Evolutionary conservation across 2,329 filamentous ascomycete species (phyloP).

Genomic region (Fusarium sp.): DNA sequence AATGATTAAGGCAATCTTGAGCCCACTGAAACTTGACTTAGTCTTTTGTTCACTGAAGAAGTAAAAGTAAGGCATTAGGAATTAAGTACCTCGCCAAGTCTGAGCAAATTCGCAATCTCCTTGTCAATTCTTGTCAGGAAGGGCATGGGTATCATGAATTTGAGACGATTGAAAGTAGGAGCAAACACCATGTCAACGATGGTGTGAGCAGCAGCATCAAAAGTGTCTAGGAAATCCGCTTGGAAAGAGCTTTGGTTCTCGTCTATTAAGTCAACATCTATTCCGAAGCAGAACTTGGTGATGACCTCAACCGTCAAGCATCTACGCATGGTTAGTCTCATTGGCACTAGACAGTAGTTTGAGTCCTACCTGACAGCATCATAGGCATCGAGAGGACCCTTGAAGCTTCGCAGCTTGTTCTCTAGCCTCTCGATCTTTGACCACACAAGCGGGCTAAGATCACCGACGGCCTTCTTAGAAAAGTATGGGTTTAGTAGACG

Average conservation of each 20-base stretch:
- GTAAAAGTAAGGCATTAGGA: background rate
- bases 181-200: background rate
- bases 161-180: background rate
- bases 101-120: background rate
- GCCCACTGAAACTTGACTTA: background rate
- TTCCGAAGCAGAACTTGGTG: background rate
- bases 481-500: background rate
- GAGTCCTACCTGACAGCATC: background rate
- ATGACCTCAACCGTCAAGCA: background rate
- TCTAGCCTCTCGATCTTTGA: background rate
- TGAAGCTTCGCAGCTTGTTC: background rate
- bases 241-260: background rate
- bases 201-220: background rate
- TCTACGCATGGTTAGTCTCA: background rate
- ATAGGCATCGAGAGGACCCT: background rate
- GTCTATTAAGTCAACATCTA: background rate
- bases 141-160: background rate
- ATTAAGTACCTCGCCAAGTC: background rate
- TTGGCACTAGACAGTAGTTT: background rate
- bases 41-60: background rate
- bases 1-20: background rate
- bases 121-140: background rate
- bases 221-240: background rate
- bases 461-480: background rate
- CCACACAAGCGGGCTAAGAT: background rate